These are phyloP conservation scores for Berkeleyomyces rouxiae DNA, from an alignment of 2,329 filamentous ascomycete genomes.

Conservation along the genomic window DNA sequence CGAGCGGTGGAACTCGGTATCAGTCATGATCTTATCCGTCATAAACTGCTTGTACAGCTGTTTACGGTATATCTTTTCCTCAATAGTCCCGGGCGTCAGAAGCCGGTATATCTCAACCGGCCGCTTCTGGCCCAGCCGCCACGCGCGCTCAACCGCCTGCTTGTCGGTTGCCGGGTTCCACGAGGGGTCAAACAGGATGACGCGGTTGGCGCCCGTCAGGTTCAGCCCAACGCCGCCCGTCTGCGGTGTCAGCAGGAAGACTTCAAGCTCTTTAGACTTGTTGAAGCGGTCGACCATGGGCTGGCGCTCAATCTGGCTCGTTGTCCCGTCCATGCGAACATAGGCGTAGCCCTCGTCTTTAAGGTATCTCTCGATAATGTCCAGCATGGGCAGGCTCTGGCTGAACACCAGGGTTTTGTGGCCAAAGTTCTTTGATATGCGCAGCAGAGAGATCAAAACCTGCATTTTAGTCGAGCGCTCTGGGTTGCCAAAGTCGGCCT, in stretches of 20 bases:
- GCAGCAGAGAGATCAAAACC: conserved; percentile 72
- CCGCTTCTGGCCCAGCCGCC: conserved; percentile 86
- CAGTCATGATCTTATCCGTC: conserved; percentile 87
- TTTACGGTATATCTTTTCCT: conserved; percentile 97
- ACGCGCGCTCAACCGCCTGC: conserved; percentile 87
- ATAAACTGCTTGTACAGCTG: conserved; percentile 98
- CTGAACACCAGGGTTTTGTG: conserved; percentile 90
- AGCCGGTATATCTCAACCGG: conserved; percentile 92
- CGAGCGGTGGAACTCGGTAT: conserved; percentile 81
- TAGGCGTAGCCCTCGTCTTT: conserved; percentile 55
- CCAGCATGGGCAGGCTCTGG: conserved; percentile 86
- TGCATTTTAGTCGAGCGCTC: conserved; percentile 89
- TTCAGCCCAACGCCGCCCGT: conserved; percentile 91
- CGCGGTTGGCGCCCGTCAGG: conserved; percentile 80
- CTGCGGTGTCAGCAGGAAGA: conserved; percentile 89
- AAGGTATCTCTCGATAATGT: conserved; percentile 78
- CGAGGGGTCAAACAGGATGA: conserved; percentile 96
- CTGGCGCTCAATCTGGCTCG: conserved; percentile 76
- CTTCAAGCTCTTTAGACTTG: conserved; percentile 55
- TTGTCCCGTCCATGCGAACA: conserved; percentile 84
- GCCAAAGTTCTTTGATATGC: conserved; percentile 75
- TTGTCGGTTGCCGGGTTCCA: conserved; percentile 97
- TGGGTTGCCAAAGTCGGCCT: conserved; percentile 51
- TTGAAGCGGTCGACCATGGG: conserved; percentile 88
- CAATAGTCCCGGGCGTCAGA: conserved; percentile 96